These are phyloP conservation scores for Pilobolus umbonatus DNA, from an alignment of 192 early-diverging fungal species.

Conservation along the genomic window DNA sequence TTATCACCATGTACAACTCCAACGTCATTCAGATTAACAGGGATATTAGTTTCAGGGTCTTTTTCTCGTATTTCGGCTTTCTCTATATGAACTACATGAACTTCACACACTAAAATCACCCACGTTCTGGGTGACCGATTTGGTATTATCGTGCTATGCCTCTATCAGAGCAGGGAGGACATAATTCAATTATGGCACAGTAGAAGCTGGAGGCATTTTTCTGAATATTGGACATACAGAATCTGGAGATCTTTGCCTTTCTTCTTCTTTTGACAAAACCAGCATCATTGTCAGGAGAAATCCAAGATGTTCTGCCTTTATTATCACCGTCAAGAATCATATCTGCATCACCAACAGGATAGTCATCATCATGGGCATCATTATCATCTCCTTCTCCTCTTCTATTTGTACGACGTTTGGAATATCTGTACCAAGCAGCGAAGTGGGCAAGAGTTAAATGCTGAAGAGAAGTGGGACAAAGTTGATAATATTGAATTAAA, in stretches of 20 bases:
- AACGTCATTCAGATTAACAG: not conserved
- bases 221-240: too few species aligned
- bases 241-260: too few species aligned
- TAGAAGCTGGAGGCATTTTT: not conserved
- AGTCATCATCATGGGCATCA: not conserved
- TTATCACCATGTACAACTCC: not conserved
- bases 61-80: not conserved
- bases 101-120: too few species aligned
- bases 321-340: too few species aligned
- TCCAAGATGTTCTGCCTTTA: too few species aligned
- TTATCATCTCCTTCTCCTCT: not conserved
- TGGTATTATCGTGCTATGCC: too few species aligned
- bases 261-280: too few species aligned
- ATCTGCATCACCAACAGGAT: not conserved
- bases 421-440: not conserved
- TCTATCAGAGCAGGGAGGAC: not conserved
- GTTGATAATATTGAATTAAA: too few species aligned
- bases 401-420: not conserved
- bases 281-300: not conserved
- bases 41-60: not conserved
- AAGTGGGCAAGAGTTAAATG: not conserved
- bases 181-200: not conserved
- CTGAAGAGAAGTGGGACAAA: too few species aligned
- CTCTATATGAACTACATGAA: too few species aligned
- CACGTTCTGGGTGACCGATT: too few species aligned